Evolutionary conservation across 148 eudicot genomes (phyloP), one percentile per base, ranked within the genome.

Genomic region (Amaranthus hypochondriacus): DNA sequence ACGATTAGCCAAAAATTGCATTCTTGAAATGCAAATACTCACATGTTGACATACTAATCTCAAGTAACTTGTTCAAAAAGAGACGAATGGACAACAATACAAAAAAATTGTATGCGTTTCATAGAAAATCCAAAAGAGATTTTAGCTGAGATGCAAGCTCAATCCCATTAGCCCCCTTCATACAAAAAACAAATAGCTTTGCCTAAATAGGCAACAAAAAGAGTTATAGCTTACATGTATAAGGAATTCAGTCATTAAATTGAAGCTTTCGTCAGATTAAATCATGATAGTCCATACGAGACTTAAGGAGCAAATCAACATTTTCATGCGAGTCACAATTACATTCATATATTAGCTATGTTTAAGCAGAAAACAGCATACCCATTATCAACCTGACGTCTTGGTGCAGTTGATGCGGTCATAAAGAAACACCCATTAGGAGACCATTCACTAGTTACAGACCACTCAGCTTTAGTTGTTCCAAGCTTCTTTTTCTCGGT

Each of bases 351-450:
- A 8, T 18, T 28, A 28, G 39, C 39, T 28, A 28, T 28, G 39
- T 28, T 1, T 28, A 13, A 60, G 68, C 44, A 54, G 68, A 55
- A 48, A 68, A 12, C 13, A 72, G 62, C 86, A 77, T 92, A 95
- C 99, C 94, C 93, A 80, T 95, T 95, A 82, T 95, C 99, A 73
- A 95, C 86, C 87, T 92, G 97, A 76, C 89, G 87, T 73, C 99
- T 85, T 56, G 99, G 99, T 69, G 99, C 97, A 56, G 97, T 95
- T 68, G 99, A 86, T 50, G 99, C 96, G 76, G 96, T 92, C 99
- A 95, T 72, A 80, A 95, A 92, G 79, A 89, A 95, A 55, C 87
- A 82, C 56, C 99, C 99, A 85, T 86, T 88, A 10, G 99, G 96
- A 47, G 97, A 90, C 99, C 99, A 95, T 83, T 95, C 99, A 84